Evolutionary conservation across 495 filamentous ascomycete species (phyloP).

Genomic region (Penicillium malachiteum): DNA sequence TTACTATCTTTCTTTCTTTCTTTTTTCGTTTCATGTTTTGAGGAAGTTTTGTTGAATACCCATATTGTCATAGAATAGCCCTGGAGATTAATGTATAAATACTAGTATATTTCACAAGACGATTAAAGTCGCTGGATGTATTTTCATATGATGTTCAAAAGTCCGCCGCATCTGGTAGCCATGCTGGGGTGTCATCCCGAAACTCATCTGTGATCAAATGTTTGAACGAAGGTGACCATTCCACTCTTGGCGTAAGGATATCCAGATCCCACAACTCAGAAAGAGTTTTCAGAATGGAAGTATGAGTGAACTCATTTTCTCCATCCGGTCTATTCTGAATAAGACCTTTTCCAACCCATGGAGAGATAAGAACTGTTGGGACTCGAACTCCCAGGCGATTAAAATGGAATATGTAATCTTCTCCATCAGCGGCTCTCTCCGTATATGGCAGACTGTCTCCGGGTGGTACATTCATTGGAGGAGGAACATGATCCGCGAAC

Average conservation of each 20-base stretch:
- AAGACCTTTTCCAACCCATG: constrained; percentile 45
- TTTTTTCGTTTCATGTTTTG: too few relatives aligned
- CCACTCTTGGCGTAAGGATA: constrained; percentile 39
- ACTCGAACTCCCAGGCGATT: constrained; percentile 51
- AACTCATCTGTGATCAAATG: constrained; percentile 30
- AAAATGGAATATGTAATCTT: constrained; percentile 47
- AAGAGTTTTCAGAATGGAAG: constrained; percentile 44
- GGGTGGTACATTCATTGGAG: constrained; percentile 43
- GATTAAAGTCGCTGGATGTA: too few relatives aligned
- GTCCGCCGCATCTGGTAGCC: constrained; percentile 24
- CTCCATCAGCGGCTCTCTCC: constrained; percentile 39
- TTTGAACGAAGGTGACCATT: constrained; percentile 43
- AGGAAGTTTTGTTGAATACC: not conserved
- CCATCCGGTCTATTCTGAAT: constrained; percentile 40
- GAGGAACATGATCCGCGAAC: constrained; percentile 50
- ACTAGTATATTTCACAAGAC: not conserved
- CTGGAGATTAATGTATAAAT: not conserved
- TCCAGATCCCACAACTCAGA: constrained; percentile 46
- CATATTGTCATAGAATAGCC: not conserved
- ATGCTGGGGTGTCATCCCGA: constrained; percentile 30
- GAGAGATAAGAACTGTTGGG: constrained; percentile 51
- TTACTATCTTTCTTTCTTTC: too few relatives aligned
- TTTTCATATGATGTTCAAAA: constrained; percentile 11
- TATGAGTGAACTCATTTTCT: constrained; percentile 42
- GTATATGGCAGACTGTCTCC: constrained; percentile 45